Evolutionary conservation across 768 basidiomycete species (phyloP).

Genomic region (Peribolospora kevripleyi): DNA sequence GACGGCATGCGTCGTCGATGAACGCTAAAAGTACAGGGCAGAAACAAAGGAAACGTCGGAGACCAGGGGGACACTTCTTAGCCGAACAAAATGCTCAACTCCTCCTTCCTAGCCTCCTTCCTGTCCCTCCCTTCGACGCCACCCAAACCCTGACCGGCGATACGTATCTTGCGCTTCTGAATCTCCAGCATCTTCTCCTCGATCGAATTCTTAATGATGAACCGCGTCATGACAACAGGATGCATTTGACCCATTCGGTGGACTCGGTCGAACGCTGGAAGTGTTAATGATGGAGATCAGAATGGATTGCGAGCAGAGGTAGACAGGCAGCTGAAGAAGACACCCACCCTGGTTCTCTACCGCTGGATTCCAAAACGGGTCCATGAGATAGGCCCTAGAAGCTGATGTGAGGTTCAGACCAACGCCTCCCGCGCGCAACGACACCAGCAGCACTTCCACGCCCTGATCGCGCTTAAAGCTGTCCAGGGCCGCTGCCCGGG

Average conservation of each 20-base stretch:
- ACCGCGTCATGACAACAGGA: conserved; percentile 71
- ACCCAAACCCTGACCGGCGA: too few relatives aligned
- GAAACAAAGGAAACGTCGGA: too few relatives aligned
- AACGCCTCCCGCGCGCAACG: conserved; percentile 88
- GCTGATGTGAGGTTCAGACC: conserved; percentile 89
- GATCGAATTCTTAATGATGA: conserved; percentile 84
- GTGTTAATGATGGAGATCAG: conserved; percentile 90
- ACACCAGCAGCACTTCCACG: conserved; percentile 85
- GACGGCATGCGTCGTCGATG: too few relatives aligned
- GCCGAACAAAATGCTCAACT: too few relatives aligned
- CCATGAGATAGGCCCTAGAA: conserved; percentile 73
- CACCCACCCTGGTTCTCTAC: neutral
- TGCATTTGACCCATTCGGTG: conserved; percentile 88
- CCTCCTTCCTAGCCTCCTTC: too few relatives aligned
- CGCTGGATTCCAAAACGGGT: conserved; percentile 13
- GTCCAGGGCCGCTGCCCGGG: conserved; percentile 75
- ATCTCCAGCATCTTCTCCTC: conserved; percentile 80
- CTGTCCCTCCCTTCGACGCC: too few relatives aligned
- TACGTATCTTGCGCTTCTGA: conserved; percentile 50
- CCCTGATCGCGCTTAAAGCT: conserved; percentile 65
- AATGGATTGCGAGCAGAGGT: conserved; percentile 38
- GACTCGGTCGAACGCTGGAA: conserved; percentile 40
- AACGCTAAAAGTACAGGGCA: too few relatives aligned
- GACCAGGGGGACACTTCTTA: too few relatives aligned
- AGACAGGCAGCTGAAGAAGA: neutral